phyloP scores from a whole-genome alignment of 2,329 filamentous ascomycete genomes.

The Apiospora saccharicola region DNA sequence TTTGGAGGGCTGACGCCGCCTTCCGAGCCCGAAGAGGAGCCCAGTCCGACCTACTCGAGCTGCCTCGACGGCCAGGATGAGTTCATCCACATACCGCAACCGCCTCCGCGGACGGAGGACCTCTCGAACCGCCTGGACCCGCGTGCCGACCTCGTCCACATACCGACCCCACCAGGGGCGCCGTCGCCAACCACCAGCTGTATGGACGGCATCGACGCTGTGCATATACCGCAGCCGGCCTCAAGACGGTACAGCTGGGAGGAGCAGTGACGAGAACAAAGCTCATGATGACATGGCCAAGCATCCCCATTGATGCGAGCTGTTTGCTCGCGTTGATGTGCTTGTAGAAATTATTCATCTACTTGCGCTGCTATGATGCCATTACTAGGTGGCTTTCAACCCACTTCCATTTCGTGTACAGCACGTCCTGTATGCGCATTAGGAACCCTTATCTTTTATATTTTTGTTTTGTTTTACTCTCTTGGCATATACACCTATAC shows the following conservation, averaged over 20 bases:
- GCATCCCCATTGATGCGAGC: neutral
- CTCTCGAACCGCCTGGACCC: slow-evolving; percentile 20
- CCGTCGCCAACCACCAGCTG: slow-evolving; percentile 28
- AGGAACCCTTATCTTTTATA: neutral
- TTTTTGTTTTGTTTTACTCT: neutral
- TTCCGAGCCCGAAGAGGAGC: slow-evolving; percentile 12
- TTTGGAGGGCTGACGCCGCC: slow-evolving; percentile 14
- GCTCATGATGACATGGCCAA: neutral
- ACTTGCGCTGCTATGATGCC: neutral
- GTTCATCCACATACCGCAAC: slow-evolving; percentile 27
- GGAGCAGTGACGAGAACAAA: slow-evolving; percentile 21
- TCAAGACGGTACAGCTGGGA: slow-evolving; percentile 45
- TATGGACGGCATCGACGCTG: slow-evolving; percentile 41
- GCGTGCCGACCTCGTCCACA: slow-evolving; percentile 25
- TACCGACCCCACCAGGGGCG: slow-evolving; percentile 28
- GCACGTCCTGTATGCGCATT: neutral
- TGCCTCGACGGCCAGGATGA: slow-evolving; percentile 23
- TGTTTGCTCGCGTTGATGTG: neutral
- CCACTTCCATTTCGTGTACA: neutral
- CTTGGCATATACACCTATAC: slow-evolving; percentile 4
- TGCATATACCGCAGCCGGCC: slow-evolving; percentile 44
- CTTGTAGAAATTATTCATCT: too few species aligned
- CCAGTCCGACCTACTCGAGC: slow-evolving; percentile 7
- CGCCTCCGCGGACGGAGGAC: slow-evolving; percentile 6
- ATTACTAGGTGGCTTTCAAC: neutral